Evolutionary conservation across 2,329 filamentous ascomycete genomes (phyloP), one percentile per base, ranked within the genome.

Genomic region (Ophiostoma australiae): DNA sequence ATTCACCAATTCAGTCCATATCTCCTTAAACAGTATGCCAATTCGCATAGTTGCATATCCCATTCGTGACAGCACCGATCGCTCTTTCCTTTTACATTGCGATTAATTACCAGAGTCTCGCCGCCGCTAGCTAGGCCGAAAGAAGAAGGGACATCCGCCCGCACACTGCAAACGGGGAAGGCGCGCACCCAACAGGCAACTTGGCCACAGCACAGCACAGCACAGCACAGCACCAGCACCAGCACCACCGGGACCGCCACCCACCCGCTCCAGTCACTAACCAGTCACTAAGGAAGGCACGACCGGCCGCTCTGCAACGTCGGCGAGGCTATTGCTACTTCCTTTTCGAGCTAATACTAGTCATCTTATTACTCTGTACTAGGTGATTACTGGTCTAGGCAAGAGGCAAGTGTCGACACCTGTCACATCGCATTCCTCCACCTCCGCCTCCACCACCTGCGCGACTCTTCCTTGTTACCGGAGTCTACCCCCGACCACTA

Each of bases 101-200:
- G 11, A 63, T 63, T 31, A 33, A 17, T 33, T 7, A 63, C 11
- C 58, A 63, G 58, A 27, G 23, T 4, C 58, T 33, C 58, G 27
- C 27, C 33, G 4, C 58, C 33, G 41, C 23, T 63, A 33, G 58
- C 70, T 71, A 71, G 68, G 63, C 70, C 70, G 63, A 72, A 72
- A 72, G 63, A 52, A 68, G 70, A 41, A 72, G 48, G 63, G 63
- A 70, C 68, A 35, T 31, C n/a, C 35, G 37, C 37, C 65, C 4
- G 27, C 31, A 48, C 55, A 69, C 52, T n/a, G 52, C 52, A 58
- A 31, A 58, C 52, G 66, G 44, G 61, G 67, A 58, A 69, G 63
- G 70, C 48, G 37, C 55, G n/a, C 52, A 48, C 44, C 27, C n/a
- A 58, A 58, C 52, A 58, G 52, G 31, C 33, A 20, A 67, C 41